Evolutionary conservation across 2,329 filamentous ascomycete species (phyloP).

Genomic region (Trichoderma lentiforme): DNA sequence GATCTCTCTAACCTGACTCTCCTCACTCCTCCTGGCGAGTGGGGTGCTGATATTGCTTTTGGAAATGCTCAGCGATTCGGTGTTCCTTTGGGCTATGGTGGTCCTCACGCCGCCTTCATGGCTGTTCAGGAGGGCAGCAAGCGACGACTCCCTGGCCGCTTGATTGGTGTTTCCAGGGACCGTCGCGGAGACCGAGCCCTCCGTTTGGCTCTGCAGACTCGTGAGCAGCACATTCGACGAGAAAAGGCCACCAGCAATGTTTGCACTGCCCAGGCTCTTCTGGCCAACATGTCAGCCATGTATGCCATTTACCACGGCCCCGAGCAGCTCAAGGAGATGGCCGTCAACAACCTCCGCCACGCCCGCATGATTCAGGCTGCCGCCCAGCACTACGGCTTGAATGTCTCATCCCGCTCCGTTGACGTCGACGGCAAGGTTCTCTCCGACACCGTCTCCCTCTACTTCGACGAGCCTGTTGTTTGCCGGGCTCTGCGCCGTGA

Average conservation of each 20-base stretch:
- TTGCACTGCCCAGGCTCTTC: conserved; percentile 88
- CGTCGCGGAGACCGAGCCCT: conserved; percentile 77
- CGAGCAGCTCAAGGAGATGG: conserved; percentile 75
- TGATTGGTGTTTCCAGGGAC: conserved; percentile 91
- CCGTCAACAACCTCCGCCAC: conserved; percentile 69
- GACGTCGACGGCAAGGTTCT: conserved; percentile 54
- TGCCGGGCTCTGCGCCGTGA: conserved; percentile 30
- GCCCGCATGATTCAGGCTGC: conserved; percentile 66
- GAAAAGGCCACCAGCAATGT: conserved; percentile 98
- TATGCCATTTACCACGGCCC: conserved; percentile 95
- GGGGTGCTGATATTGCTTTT: conserved; percentile 92
- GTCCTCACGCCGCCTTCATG: conserved; percentile 96
- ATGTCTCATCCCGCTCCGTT: conserved; percentile 57
- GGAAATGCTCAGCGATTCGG: conserved; percentile 89
- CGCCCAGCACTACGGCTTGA: conserved; percentile 60
- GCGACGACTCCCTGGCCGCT: conserved; percentile 86
- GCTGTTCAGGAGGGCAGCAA: conserved; percentile 88
- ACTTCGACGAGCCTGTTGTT: conserved; percentile 33
- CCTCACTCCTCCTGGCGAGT: conserved; percentile 86
- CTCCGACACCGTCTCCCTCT: conserved; percentile 79
- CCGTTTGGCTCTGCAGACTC: conserved; percentile 81
- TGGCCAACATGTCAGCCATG: conserved; percentile 94
- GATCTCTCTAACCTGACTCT: conserved; percentile 85
- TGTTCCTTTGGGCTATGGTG: conserved; percentile 87
- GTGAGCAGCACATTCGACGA: conserved; percentile 92